Evolutionary conservation across 192 early-diverging fungal genomes (phyloP), one percentile per base, ranked within the genome.

Genomic region (Dissophora ornata): DNA sequence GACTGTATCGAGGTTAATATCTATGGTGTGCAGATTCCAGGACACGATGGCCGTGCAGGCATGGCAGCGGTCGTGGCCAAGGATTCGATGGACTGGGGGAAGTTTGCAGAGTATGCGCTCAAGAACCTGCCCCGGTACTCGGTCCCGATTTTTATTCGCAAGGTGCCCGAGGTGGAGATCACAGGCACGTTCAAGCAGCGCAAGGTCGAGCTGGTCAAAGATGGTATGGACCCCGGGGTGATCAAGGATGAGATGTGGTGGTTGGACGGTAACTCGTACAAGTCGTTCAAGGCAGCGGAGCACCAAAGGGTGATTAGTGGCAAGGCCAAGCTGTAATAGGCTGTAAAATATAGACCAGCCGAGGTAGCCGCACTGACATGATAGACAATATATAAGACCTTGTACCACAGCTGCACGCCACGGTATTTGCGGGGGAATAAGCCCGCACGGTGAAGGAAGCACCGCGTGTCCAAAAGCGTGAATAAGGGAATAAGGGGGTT

Each of bases 21-120:
- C 0, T 92, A 92, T 49, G 90, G 90, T 24, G 83, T 84, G 7
- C 21, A 68, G 11, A 80, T 92, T 15, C 86, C 86, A 28, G 71
- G 83, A 8, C 79, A 84, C 41, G 88, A 90, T 66, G 89, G 89
- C 10, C 79, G 86, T 57, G 90, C 90, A 18, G 88, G 87, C 40
- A 91, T 91, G 90, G 90, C 88, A 15, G 86, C 90, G 18, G 54
- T 92, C 57, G 79, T 83, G 10, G 47, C 84, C 10, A 65, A 80
- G 19, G 28, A 78, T 4, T 60, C 62, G 12, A 75, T 75, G 71
- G 25, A 75, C 34, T 75, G 71, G 71, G 56, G 60, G 41, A 65
- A 65, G 34, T 75, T 75, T 66, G 71, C 62, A 41, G 56, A 28
- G 19, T 79, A 79, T 42, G 59, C 85, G 19, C 50, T 52, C 4